Conservation (phyloP, 345 rosid species). For the Heritiera littoralis region DNA sequence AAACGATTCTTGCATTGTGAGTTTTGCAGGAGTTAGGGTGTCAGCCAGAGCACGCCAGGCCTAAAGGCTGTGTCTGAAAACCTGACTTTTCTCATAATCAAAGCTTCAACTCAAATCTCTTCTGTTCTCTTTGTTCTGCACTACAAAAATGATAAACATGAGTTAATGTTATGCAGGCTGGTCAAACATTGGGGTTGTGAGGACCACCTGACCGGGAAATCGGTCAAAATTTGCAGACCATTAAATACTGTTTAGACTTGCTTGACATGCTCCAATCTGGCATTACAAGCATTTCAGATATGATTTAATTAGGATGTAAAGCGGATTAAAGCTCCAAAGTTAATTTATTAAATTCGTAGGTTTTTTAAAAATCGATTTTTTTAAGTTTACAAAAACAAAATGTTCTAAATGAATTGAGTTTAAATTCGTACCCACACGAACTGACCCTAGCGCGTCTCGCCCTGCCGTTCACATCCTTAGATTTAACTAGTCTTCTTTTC, state of each 20-base stretch:
- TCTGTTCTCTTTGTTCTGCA: neutral
- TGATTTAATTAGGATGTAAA: neutral
- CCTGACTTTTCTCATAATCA: no score
- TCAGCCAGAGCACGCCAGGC: no score
- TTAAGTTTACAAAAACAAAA: no score
- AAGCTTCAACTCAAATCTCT: no score
- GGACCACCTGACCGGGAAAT: neutral
- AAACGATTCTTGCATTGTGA: neutral
- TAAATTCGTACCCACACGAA: no score
- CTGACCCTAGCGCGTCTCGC: no score
- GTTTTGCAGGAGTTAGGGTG: neutral
- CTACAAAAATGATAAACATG: neutral
- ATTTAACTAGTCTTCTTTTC: neutral
- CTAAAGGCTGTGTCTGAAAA: no score
- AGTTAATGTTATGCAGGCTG: neutral
- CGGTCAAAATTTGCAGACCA: conserved; percentile 9
- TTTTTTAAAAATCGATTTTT: no score
- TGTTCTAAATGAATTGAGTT: no score
- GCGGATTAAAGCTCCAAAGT: no score
- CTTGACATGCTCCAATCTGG: neutral
- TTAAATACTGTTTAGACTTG: neutral
- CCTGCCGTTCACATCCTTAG: no score
- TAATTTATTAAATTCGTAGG: no score
- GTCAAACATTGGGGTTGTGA: neutral
- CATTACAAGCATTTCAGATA: neutral